A percentile compares a stretch with the other conserved stretches of the same genome.
phyloP scores from a whole-genome alignment of 495 filamentous ascomycete genomes.

The Annulohypoxylon stygium region DNA sequence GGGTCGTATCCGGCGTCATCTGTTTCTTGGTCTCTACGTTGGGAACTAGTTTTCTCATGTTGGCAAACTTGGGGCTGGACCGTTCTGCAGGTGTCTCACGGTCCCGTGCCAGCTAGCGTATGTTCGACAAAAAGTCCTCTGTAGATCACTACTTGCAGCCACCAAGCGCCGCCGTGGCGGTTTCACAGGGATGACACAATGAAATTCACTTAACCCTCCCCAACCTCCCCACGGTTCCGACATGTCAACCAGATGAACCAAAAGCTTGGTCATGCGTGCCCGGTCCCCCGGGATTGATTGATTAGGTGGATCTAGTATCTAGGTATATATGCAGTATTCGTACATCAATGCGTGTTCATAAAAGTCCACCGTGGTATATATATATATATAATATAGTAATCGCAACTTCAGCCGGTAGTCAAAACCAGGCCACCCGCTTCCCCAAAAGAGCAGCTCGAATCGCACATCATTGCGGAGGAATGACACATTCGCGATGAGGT shows the following conservation, averaged over 20 bases:
- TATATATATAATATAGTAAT: conserved; percentile 4
- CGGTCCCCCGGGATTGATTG: background rate
- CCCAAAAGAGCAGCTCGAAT: conserved; percentile 34
- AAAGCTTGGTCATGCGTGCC: conserved; percentile 27
- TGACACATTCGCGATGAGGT: conserved; percentile 41
- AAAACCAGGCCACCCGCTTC: conserved; percentile 7
- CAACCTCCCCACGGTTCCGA: conserved; percentile 23
- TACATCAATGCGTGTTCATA: conserved; percentile 6
- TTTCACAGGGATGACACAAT: conserved; percentile 26
- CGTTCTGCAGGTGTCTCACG: background rate
- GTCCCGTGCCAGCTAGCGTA: background rate
- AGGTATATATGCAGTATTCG: conserved; percentile 18
- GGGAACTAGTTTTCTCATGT: background rate
- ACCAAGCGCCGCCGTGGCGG: conserved; percentile 11
- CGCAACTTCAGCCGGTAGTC: conserved; percentile 39
- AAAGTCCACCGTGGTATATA: conserved; percentile 31
- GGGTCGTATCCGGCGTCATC: conserved; percentile 18
- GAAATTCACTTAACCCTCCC: conserved; percentile 27
- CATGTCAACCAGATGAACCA: conserved; percentile 24
- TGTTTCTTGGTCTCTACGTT: conserved; percentile 2
- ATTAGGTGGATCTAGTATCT: background rate
- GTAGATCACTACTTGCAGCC: conserved; percentile 29
- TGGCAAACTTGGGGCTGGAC: conserved; percentile 13
- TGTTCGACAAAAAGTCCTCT: conserved; percentile 11
- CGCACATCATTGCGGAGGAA: conserved; percentile 31